Conservation (phyloP, 768 basidiomycete species). For the Lactarius quietus region DNA sequence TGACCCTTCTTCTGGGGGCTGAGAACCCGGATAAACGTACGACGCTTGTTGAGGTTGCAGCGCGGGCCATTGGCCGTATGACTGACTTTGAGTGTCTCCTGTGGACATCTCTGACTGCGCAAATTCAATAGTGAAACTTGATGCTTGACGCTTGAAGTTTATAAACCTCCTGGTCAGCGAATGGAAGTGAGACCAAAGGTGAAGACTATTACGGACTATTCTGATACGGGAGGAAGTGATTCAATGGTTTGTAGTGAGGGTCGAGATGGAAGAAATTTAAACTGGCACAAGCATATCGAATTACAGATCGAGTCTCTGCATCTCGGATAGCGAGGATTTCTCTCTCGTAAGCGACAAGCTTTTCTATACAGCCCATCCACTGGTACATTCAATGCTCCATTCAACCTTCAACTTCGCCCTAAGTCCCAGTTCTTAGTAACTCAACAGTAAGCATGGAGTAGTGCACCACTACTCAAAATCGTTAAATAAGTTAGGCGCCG, state of each 20-base stretch:
- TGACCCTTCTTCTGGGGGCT: background rate
- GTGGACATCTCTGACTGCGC: conserved; percentile 3
- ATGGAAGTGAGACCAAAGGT: background rate
- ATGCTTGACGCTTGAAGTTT: too few relatives aligned
- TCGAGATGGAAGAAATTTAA: background rate
- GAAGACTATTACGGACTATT: background rate
- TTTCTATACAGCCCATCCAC: background rate
- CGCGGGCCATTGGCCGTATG: conserved; percentile 6
- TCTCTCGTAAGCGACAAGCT: conserved; percentile 1
- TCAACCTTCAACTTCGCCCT: background rate
- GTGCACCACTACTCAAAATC: too few relatives aligned
- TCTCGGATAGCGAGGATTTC: background rate
- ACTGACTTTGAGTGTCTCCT: conserved; percentile 1
- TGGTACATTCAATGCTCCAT: background rate
- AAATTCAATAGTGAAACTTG: background rate
- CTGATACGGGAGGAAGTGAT: background rate
- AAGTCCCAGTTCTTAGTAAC: background rate
- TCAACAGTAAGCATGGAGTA: background rate
- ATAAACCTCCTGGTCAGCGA: background rate
- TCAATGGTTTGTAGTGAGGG: background rate
- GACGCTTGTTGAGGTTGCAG: conserved; percentile 4
- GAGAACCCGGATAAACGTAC: conserved; percentile 10
- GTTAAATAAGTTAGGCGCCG: background rate
- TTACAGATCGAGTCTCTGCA: background rate
- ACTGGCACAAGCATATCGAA: background rate